Evolutionary conservation across 2,329 filamentous ascomycete genomes (phyloP).

Genomic region (Fusarium paranaense): DNA sequence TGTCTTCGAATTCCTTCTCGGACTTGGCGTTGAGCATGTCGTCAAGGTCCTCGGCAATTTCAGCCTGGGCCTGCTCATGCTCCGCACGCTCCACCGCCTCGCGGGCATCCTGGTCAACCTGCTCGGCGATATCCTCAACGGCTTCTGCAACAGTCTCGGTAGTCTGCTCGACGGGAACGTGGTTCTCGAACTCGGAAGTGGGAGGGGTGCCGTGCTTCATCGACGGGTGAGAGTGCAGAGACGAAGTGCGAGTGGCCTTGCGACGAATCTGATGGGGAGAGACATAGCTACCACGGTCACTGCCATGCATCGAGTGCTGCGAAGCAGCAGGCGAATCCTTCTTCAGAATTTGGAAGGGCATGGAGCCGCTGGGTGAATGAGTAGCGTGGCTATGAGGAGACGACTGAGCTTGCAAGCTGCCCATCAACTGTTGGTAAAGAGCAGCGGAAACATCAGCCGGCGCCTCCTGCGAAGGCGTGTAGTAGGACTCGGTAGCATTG

Average conservation of each 20-base stretch:
- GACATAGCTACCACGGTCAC: constrained; percentile 59
- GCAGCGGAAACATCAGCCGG: constrained; percentile 50
- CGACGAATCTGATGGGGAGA: constrained; percentile 58
- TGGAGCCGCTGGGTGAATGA: constrained; percentile 40
- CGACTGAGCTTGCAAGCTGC: constrained; percentile 49
- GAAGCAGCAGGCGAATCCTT: constrained; percentile 59
- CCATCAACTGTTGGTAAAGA: constrained; percentile 54
- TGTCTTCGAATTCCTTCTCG: constrained; percentile 65
- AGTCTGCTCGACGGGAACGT: constrained; percentile 63
- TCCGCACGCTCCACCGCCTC: constrained; percentile 72
- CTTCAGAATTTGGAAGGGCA: constrained; percentile 62
- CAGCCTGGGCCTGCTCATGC: constrained; percentile 60
- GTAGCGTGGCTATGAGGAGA: constrained; percentile 54
- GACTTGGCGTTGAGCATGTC: constrained; percentile 64
- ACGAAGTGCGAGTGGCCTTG: constrained; percentile 51
- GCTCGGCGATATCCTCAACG: constrained; percentile 71
- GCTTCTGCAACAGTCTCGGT: constrained; percentile 79
- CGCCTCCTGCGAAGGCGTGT: constrained; percentile 51
- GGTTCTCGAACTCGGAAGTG: constrained; percentile 46
- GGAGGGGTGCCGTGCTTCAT: constrained; percentile 47
- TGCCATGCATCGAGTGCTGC: constrained; percentile 48
- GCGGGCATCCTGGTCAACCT: constrained; percentile 67
- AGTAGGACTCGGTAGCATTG: constrained; percentile 43
- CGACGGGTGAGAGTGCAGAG: constrained; percentile 45
- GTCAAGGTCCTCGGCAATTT: constrained; percentile 59